These are phyloP conservation scores for Gleditsia sinensis DNA, from an alignment of 306 rosid genomes.

Conservation along the genomic window DNA sequence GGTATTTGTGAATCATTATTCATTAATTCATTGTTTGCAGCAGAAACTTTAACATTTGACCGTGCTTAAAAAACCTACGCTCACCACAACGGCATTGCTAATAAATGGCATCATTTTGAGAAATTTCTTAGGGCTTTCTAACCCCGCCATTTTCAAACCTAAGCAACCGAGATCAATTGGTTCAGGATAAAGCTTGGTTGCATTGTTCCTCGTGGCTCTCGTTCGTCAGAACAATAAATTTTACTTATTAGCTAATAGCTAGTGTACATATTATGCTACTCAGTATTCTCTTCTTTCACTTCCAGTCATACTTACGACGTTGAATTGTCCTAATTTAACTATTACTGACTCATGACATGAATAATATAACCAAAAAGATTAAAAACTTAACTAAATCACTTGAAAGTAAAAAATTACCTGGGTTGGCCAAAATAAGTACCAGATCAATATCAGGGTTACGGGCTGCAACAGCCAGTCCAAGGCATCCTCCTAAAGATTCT, in stretches of 20 bases:
- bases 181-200: conserved; percentile 12
- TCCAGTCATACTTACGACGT: neutral
- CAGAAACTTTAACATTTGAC: conserved; percentile 11
- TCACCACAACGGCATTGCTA: neutral
- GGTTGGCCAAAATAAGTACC: conserved; percentile 78
- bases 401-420: conserved; percentile 53
- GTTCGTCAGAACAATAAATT: too few relatives aligned
- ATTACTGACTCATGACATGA: neutral
- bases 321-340: conserved; percentile 2
- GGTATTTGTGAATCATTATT: conserved; percentile 10
- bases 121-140: neutral
- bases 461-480: conserved; percentile 84
- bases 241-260: too few relatives aligned
- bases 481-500: conserved; percentile 88
- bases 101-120: conserved; percentile 7
- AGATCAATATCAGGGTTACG: conserved; percentile 76
- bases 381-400: conserved; percentile 2
- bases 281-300: conserved; percentile 6
- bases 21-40: conserved; percentile 23
- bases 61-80: neutral
- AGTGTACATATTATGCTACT: too few relatives aligned
- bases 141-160: neutral
- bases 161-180: neutral
- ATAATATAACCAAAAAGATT: conserved; percentile 1
- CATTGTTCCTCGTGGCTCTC: neutral